phyloP scores from a whole-genome alignment of 2,329 filamentous ascomycete genomes.

The Colletotrichum viniferum region DNA sequence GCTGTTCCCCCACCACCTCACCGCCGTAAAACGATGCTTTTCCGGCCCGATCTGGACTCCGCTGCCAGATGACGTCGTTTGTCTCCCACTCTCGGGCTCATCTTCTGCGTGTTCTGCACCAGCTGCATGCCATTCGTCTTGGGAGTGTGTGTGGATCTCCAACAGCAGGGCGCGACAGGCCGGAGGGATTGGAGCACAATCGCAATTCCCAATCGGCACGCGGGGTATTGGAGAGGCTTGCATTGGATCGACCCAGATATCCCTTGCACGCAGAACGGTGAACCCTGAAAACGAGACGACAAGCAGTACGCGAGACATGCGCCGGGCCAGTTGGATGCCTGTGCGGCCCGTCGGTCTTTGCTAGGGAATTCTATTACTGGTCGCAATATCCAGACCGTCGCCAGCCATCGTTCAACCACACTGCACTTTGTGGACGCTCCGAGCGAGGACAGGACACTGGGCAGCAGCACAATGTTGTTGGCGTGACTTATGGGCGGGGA shows the following conservation, averaged over 20 bases:
- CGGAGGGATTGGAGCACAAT: not conserved
- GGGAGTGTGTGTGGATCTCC: constrained; percentile 16
- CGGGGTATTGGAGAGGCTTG: constrained; percentile 21
- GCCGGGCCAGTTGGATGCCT: constrained; percentile 18
- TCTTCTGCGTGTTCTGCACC: constrained; percentile 7
- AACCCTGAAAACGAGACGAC: constrained; percentile 23
- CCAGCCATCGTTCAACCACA: constrained; percentile 15
- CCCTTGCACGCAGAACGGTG: constrained; percentile 18
- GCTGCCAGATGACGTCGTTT: constrained; percentile 16
- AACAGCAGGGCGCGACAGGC: not conserved
- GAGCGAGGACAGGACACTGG: not conserved
- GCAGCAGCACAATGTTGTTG: not conserved
- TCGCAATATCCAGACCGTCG: constrained; percentile 9
- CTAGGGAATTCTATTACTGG: constrained; percentile 17
- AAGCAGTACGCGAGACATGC: constrained; percentile 14
- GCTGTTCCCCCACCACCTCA: not conserved
- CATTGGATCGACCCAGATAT: constrained; percentile 19
- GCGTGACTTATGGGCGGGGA: not conserved
- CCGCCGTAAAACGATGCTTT: not conserved
- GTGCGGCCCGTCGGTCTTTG: constrained; percentile 16
- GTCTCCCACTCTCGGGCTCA: not conserved
- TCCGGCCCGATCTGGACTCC: not conserved
- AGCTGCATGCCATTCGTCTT: not conserved
- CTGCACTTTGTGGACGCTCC: constrained; percentile 1
- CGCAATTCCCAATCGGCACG: constrained; percentile 20